Evolutionary conservation across 1,284 basidiomycete genomes (phyloP), one percentile per base, ranked within the genome.

Genomic region (Clitocybe nebularis): DNA sequence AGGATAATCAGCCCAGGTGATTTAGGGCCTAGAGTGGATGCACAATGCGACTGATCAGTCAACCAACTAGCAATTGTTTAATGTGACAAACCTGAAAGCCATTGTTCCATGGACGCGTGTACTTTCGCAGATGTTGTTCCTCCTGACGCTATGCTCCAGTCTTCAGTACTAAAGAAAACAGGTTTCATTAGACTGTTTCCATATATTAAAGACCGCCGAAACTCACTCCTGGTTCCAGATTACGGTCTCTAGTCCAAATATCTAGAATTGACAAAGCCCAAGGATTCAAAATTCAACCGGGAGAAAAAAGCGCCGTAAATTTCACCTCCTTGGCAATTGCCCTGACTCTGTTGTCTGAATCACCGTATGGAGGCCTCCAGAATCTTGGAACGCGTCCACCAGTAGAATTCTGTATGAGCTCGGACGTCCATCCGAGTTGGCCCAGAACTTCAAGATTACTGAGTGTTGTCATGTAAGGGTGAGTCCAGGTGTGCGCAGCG

Each of bases 191-290:
- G 20, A 19, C 4, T 16, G 28, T 14, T 14, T 24, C 19, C 30
- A 13, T 30, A 13, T 42, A 29, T n/a, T 36, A 20, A 43, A 25
- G 36, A 45, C 37, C 19, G 28, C 30, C 11, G 29, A 19, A 17
- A 47, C 77, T 41, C 57, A 86, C 84, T 90, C 89, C 44, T 79
- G 73, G 59, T 91, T 90, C 88, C 89, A 92, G 52, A 89, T 64
- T 37, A 90, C 72, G 13, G 81, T 82, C 11, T 67, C 71, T 46
- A 91, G 58, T 23, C 81, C 81, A 53, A 90, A 83, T 32, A 89
- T 71, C 66, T 68, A 19, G 5, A 48, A 21, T 20, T n/a, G n/a
- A 33, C 17, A 14, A 37, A n/a, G 33, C 21, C 13, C 21, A 16
- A 44, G 24, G 11, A 35, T 5, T 24, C 32, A 26, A 37, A 17